phyloP scores from a whole-genome alignment of 768 basidiomycete species.

The Calocera cornea region DNA sequence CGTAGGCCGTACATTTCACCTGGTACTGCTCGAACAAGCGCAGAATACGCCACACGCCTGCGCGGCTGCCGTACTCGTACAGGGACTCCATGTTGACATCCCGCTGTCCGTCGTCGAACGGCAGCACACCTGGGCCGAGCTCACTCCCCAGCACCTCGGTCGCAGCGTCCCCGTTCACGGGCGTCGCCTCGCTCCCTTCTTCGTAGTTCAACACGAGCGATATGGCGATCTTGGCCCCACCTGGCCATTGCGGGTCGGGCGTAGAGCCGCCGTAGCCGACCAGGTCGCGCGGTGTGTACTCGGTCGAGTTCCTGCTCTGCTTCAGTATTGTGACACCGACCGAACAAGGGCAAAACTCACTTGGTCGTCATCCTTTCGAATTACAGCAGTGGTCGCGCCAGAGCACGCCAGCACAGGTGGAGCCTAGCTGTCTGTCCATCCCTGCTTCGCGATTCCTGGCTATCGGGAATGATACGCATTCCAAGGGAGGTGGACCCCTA shows the following conservation, averaged over 20 bases:
- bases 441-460: too few relatives aligned
- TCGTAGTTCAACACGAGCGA: conserved; percentile 21
- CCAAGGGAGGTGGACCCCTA: not conserved
- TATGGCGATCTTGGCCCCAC: conserved; percentile 19
- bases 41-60: conserved; percentile 20
- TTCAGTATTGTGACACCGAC: not conserved
- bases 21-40: conserved; percentile 15
- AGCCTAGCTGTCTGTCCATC: not conserved
- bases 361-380: not conserved
- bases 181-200: conserved; percentile 12
- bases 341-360: not conserved
- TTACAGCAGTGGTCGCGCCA: not conserved
- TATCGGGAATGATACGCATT: conserved; percentile 5
- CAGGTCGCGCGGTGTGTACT: conserved; percentile 15
- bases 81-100: conserved; percentile 19
- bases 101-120: conserved; percentile 12
- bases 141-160: conserved; percentile 17
- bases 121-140: conserved; percentile 15
- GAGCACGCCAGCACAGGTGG: not conserved
- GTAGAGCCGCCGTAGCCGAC: conserved; percentile 15
- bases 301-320: conserved; percentile 7
- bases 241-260: conserved; percentile 18
- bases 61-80: conserved; percentile 20
- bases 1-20: conserved; percentile 16
- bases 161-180: conserved; percentile 17